Base-by-base conservation (phyloP, 139 green algal genomes). In the Diplosphaera chodatii region DNA sequence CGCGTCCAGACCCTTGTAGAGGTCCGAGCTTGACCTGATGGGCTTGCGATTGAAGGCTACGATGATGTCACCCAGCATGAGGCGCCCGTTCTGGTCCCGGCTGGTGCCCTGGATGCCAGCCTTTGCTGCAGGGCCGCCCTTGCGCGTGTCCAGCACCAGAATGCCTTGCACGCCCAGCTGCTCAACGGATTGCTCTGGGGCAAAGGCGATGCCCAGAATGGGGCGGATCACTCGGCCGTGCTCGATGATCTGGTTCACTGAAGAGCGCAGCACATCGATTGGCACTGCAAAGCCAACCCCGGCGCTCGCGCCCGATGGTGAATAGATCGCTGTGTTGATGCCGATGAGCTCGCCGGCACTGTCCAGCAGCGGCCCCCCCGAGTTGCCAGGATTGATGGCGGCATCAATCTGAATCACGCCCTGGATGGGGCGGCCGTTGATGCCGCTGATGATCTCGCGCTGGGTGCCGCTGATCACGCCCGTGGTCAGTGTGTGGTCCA, bases 381-480 rank as follows among this genome's bases (percentile, higher is more conserved):
- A 74, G 72, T 91, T 91, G 40, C 86, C 87, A 63, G 78, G 2
- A 31, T 96, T 96, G 84, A 96, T 95, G 27, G 87, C 86, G 8
- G 91, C 90, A 66, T 97, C 91, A 1, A 89, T 96, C 75, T 97
- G 91, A 27, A 97, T 91, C 1, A 96, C 86, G n/a, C 80, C 77
- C 67, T 79, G 63, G 34, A 85, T 90, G 27, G 85, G 85, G 1
- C 85, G 82, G 68, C 80, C 80, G 23, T 77, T 86, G 62, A 74
- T 82, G 55, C 85, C 78, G 25, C 40, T 76, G 40, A n/a, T 77
- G 64, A 90, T 90, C 70, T 85, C 78, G 20, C 79, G 59, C 5
- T 69, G 71, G 23, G 79, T 48, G 41, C 75, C 82, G 23, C 31
- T 76, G 33, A 87, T 75, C 10, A 82, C 62, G 22, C 84, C 84